Evolutionary conservation across 345 rosid species (phyloP).

Genomic region (Hevea brasiliensis): DNA sequence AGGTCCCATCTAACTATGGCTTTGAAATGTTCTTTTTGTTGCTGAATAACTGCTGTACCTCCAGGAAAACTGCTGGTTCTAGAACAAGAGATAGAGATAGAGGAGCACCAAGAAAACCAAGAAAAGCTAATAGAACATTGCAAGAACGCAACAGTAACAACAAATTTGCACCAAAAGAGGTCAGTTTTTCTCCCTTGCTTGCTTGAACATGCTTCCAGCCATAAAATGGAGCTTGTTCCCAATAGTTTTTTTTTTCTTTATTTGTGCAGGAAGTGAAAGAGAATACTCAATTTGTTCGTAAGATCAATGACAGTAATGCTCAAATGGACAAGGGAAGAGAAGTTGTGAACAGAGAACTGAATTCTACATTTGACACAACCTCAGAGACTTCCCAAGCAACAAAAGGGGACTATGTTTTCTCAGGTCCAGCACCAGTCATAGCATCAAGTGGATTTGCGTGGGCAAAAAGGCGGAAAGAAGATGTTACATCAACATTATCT

Average conservation of each 20-base stretch:
- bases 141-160: constrained; percentile 35
- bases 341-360: constrained; percentile 20
- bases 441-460: constrained; percentile 37
- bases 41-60: constrained; percentile 12
- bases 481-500: constrained; percentile 42
- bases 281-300: constrained; percentile 17
- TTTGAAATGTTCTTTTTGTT: neutral
- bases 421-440: constrained; percentile 29
- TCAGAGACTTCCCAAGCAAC: constrained; percentile 34
- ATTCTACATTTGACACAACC: constrained; percentile 25
- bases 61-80: constrained; percentile 53
- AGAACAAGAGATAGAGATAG: constrained; percentile 41
- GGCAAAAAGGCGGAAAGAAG: constrained; percentile 47
- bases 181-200: neutral
- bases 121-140: constrained; percentile 37
- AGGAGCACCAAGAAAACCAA: constrained; percentile 44
- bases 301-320: constrained; percentile 9
- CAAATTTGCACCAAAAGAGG: constrained; percentile 41
- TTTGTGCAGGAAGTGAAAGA: constrained; percentile 44
- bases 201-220: neutral
- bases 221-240: constrained; percentile 2
- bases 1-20: no score
- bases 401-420: constrained; percentile 9
- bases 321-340: constrained; percentile 20
- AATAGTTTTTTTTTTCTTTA: neutral